Base-by-base conservation (phyloP, 163 green algal species). In the Chlorella variabilis region DNA sequence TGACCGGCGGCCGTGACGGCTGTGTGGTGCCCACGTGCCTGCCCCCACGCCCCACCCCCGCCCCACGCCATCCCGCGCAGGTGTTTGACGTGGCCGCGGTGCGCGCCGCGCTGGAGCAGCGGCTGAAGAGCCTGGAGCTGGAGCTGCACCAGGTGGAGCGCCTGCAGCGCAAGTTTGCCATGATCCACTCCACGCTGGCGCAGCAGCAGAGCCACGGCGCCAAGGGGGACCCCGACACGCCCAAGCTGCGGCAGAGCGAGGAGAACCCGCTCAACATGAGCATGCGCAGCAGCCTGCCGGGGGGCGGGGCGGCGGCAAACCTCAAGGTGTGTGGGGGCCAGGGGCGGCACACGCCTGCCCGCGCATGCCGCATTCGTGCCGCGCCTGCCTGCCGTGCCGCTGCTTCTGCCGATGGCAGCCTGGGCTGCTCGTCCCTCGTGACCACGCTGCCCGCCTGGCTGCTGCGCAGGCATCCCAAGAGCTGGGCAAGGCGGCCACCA, bases 91-190 rank as follows among this genome's bases (percentile, higher is more conserved):
- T 97, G 18, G 82, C 63, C 3, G 89, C 89, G 0, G 91, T 96
- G 61, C 86, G 93, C 42, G 71, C 76, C 15, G 88, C 90, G 2
- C 87, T 97, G 31, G 92, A 97, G 83, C 62, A 62, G 2, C 86
- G 91, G 29, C 83, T 93, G 27, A 88, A 87, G 63, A 87, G 84
- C 27, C 86, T 96, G 41, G 89, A 94, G 81, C 88, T 84, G n/a
- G 93, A 97, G 87, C 88, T 96, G 81, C 87, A 92, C 66, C 89
- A 92, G 88, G 93, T 97, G 67, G 93, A 98, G 88, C 90, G 92
- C 31, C 84, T 98, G 84, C 94, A 98, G 85, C 87, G 89, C 79
- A 98, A 98, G 89, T 98, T 98, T 90, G 88, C 90, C 31, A 89
- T 86, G 70, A 97, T 98, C 80, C 94, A 98, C 85, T 87, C 84